These are phyloP conservation scores for Entophlyctis helioformis DNA, from an alignment of 192 early-diverging fungal genomes.

Conservation along the genomic window DNA sequence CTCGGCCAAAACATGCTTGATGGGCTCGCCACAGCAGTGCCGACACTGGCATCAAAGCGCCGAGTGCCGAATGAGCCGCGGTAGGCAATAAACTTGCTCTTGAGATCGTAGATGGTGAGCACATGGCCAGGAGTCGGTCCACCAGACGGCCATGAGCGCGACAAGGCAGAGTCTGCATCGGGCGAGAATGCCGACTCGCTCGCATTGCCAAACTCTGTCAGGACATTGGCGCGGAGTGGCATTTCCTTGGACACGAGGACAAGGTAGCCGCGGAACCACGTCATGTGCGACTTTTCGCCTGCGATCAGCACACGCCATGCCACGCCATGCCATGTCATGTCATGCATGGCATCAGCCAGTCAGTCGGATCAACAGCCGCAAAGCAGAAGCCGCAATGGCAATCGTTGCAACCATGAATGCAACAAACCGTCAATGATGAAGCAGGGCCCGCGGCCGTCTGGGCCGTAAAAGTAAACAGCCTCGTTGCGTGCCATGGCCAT, in stretches of 20 bases:
- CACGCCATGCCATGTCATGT: too few relatives aligned
- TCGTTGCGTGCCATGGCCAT: conserved; percentile 78
- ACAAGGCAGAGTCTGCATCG: too few relatives aligned
- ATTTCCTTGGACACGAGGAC: conserved; percentile 70
- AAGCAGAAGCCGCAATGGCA: too few relatives aligned
- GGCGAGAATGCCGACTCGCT: too few relatives aligned
- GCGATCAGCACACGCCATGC: too few relatives aligned
- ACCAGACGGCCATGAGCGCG: conserved; percentile 43
- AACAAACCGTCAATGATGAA: conserved; percentile 83
- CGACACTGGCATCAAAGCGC: conserved; percentile 31
- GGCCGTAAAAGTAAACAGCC: conserved; percentile 82
- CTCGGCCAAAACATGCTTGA: conserved; percentile 58
- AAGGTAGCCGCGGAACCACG: conserved; percentile 81
- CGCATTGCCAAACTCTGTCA: too few relatives aligned
- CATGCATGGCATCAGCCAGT: too few relatives aligned
- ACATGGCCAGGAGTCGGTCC: conserved; percentile 68
- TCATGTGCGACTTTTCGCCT: too few relatives aligned
- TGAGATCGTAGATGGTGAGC: conserved; percentile 79
- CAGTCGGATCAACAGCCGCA: too few relatives aligned
- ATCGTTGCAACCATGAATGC: too few relatives aligned
- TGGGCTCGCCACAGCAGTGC: conserved; percentile 56
- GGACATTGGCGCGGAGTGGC: too few relatives aligned
- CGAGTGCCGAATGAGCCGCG: conserved; percentile 61
- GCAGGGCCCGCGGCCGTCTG: conserved; percentile 84
- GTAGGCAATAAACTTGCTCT: conserved; percentile 86